phyloP scores from a whole-genome alignment of 148 eudicot genomes.

The Fagopyrum tataricum region DNA sequence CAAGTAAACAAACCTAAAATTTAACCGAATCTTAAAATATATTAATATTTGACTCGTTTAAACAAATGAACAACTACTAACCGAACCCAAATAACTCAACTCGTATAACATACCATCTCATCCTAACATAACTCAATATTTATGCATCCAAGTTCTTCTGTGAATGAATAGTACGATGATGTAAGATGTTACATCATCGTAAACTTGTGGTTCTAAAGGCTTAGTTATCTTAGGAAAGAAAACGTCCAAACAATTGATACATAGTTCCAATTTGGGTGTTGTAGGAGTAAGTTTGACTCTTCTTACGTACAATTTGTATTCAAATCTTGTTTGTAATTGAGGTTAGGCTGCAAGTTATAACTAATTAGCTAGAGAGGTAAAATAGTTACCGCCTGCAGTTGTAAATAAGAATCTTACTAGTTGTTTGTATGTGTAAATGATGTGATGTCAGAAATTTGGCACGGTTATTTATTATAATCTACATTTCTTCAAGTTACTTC shows the following conservation, averaged over 20 bases:
- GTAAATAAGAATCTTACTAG: too few species aligned
- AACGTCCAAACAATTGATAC: neutral
- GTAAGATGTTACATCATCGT: neutral
- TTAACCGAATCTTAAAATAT: too few species aligned
- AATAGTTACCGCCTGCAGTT: neutral
- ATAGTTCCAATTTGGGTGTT: neutral
- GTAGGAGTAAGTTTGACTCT: neutral
- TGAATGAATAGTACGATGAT: neutral
- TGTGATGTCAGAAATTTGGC: conserved; percentile 2
- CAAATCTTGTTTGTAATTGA: neutral
- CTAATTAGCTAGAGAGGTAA: neutral
- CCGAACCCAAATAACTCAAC: too few species aligned
- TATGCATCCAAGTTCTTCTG: neutral
- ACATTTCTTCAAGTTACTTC: conserved; percentile 3
- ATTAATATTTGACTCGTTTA: too few species aligned
- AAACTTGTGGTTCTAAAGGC: too few species aligned
- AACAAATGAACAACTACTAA: too few species aligned
- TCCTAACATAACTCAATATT: too few species aligned
- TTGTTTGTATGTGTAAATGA: neutral
- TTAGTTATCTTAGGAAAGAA: neutral
- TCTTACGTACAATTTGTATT: neutral
- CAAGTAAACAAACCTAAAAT: too few species aligned
- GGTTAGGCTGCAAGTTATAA: neutral
- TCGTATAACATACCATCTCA: too few species aligned
- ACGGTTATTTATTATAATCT: conserved; percentile 3